Conservation (phyloP, 2,329 filamentous ascomycete genomes). For the Chaetomium sp. region DNA sequence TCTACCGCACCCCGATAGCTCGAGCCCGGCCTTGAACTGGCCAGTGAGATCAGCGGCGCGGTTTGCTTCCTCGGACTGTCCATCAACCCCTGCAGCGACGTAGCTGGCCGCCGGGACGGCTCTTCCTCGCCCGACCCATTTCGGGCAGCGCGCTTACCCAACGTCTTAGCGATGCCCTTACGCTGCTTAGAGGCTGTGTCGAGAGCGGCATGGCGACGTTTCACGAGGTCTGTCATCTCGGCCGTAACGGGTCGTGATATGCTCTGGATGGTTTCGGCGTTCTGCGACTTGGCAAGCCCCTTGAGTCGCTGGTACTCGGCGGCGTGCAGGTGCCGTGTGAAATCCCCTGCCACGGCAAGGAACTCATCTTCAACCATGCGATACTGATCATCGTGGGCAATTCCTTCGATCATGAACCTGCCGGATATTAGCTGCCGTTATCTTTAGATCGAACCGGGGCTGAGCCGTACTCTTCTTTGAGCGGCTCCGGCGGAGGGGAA, state of each 20-base stretch:
- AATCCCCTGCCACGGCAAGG: conserved; percentile 64
- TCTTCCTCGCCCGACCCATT: conserved; percentile 31
- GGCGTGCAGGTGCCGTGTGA: conserved; percentile 75
- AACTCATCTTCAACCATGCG: conserved; percentile 88
- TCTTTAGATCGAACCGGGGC: too few relatives aligned
- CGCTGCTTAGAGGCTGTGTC: conserved; percentile 43
- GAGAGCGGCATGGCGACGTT: conserved; percentile 42
- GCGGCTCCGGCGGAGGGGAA: conserved; percentile 39
- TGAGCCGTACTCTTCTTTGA: conserved; percentile 35
- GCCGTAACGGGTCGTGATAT: conserved; percentile 57
- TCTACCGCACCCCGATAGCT: background rate
- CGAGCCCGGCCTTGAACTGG: conserved; percentile 8
- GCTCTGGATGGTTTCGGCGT: conserved; percentile 53
- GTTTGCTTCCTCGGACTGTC: conserved; percentile 42
- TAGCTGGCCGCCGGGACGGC: conserved; percentile 41
- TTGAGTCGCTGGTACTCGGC: conserved; percentile 74
- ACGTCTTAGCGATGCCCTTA: conserved; percentile 34
- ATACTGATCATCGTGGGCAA: conserved; percentile 69
- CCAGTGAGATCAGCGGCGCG: conserved; percentile 32
- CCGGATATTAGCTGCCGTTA: background rate
- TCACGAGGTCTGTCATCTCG: conserved; percentile 42
- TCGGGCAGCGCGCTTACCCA: conserved; percentile 25
- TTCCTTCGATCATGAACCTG: conserved; percentile 66
- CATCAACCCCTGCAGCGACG: conserved; percentile 48
- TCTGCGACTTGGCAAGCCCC: conserved; percentile 55